Conservation (phyloP, 2,329 filamentous ascomycete genomes). For the Neophaeococcomyces mojaviensis region DNA sequence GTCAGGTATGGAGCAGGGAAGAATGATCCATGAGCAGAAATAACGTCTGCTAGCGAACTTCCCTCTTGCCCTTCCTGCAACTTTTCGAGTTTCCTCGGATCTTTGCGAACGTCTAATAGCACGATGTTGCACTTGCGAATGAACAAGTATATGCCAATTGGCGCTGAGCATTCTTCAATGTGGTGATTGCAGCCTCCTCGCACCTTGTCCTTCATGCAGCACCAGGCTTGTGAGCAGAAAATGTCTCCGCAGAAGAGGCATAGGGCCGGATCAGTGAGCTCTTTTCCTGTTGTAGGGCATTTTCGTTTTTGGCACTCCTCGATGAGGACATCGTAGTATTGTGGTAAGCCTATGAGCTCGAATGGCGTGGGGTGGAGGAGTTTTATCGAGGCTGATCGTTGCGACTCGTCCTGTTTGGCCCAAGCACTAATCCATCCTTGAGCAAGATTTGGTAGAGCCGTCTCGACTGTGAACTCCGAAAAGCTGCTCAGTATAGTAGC, state of each 20-base stretch:
- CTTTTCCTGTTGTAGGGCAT: constrained; percentile 85
- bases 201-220: constrained; percentile 63
- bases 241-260: constrained; percentile 96
- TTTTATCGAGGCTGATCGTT: constrained; percentile 30
- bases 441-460: constrained; percentile 44
- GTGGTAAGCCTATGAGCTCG: constrained; percentile 84
- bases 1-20: constrained; percentile 88
- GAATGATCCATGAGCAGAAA: constrained; percentile 60
- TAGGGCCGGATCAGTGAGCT: constrained; percentile 80
- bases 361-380: constrained; percentile 83
- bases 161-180: constrained; percentile 50
- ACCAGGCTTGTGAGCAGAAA: constrained; percentile 88
- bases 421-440: constrained; percentile 69
- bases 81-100: constrained; percentile 12
- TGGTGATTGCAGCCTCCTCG: constrained; percentile 88
- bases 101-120: constrained; percentile 57
- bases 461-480: constrained; percentile 32
- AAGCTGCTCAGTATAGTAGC: constrained; percentile 66
- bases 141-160: constrained; percentile 83
- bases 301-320: constrained; percentile 78
- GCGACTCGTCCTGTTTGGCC: constrained; percentile 28
- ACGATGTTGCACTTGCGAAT: constrained; percentile 92
- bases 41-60: not conserved
- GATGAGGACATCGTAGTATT: constrained; percentile 84
- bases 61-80: constrained; percentile 10